These are phyloP conservation scores for Arthroderma sp. DNA, from an alignment of 2,329 filamentous ascomycete species.

Conservation along the genomic window DNA sequence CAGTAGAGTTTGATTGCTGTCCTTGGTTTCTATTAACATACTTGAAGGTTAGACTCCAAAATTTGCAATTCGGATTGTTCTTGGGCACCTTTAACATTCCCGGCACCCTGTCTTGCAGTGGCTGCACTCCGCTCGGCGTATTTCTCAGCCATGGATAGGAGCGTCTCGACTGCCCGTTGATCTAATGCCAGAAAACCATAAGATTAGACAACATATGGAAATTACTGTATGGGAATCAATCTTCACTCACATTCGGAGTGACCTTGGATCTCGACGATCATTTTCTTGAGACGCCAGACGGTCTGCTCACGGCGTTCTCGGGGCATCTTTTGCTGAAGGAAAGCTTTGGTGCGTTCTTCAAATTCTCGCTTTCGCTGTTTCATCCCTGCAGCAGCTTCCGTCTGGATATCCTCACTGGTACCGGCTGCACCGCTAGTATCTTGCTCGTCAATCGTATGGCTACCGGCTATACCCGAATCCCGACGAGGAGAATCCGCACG, in stretches of 20 bases:
- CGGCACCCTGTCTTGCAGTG: slow-evolving; percentile 50
- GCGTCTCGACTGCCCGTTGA: slow-evolving; percentile 75
- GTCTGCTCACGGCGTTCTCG: slow-evolving; percentile 85
- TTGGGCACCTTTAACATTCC: slow-evolving; percentile 60
- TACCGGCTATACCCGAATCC: slow-evolving; percentile 3
- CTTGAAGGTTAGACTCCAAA: slow-evolving; percentile 69
- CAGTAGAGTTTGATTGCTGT: slow-evolving; percentile 34
- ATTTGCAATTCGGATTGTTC: slow-evolving; percentile 48
- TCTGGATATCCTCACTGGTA: slow-evolving; percentile 23
- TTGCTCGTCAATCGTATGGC: slow-evolving; percentile 39
- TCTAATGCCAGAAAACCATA: slow-evolving; percentile 32
- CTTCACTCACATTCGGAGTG: slow-evolving; percentile 63
- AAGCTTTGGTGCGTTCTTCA: slow-evolving; percentile 47
- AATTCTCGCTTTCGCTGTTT: slow-evolving; percentile 27
- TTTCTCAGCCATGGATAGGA: slow-evolving; percentile 70
- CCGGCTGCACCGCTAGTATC: slow-evolving; percentile 29
- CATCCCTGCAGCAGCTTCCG: slow-evolving; percentile 35
- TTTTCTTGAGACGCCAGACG: slow-evolving; percentile 91
- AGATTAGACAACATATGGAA: too few relatives aligned
- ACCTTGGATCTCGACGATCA: slow-evolving; percentile 91
- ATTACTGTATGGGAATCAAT: too few relatives aligned
- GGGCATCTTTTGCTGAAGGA: slow-evolving; percentile 76
- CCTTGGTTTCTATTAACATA: slow-evolving; percentile 30
- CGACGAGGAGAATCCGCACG: slow-evolving; percentile 15
- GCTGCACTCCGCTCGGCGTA: slow-evolving; percentile 65